These are phyloP conservation scores for Backusella mclennaniae DNA, from an alignment of 192 early-diverging fungal species.

Conservation along the genomic window DNA sequence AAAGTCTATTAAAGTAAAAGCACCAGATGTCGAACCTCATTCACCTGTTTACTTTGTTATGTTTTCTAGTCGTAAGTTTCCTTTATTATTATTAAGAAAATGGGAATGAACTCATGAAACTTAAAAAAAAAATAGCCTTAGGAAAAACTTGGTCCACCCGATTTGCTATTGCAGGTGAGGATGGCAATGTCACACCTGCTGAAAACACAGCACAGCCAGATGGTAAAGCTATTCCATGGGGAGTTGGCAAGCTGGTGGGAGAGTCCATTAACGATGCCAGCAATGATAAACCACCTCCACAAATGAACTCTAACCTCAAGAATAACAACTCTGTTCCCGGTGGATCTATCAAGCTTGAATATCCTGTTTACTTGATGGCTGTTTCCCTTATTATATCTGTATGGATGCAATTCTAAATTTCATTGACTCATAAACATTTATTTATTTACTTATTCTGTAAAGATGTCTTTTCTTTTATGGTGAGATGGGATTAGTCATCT, in stretches of 20 bases:
- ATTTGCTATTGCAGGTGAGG: slow-evolving; percentile 26
- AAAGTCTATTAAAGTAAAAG: slow-evolving; percentile 21
- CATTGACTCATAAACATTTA: background rate
- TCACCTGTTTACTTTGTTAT: slow-evolving; percentile 37
- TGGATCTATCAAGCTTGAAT: background rate
- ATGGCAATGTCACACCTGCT: slow-evolving; percentile 14
- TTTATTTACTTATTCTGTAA: background rate
- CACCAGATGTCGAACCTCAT: slow-evolving; percentile 27
- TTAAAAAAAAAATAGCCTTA: background rate
- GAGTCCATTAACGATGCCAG: background rate
- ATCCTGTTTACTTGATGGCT: background rate
- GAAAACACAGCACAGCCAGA: slow-evolving; percentile 20
- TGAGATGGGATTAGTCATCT: no score
- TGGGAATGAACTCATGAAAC: background rate
- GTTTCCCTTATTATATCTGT: background rate
- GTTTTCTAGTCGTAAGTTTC: slow-evolving; percentile 29
- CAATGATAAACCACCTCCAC: background rate
- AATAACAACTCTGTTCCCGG: background rate
- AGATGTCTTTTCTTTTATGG: background rate
- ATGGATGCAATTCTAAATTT: background rate
- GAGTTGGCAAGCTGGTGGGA: slow-evolving; percentile 18
- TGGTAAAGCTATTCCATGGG: slow-evolving; percentile 31
- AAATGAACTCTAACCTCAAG: background rate
- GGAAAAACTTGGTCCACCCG: slow-evolving; percentile 31
- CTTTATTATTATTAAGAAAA: background rate